A percentile compares a stretch with the other conserved stretches of the same genome.
Conservation (phyloP, 2,329 filamentous ascomycete species). For the Curvularia sp. region DNA sequence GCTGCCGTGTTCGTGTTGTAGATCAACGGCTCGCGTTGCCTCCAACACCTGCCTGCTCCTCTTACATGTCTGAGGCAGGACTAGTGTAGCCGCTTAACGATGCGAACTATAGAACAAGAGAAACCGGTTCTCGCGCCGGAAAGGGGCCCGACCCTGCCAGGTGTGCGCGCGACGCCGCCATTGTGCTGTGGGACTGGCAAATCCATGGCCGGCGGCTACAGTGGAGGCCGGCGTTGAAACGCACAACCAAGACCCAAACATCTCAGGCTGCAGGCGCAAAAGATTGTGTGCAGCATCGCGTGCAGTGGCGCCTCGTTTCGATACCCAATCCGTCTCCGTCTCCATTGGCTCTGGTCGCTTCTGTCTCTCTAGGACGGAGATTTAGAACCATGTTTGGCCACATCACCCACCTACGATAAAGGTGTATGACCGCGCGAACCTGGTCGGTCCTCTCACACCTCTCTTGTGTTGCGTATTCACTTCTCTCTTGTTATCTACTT, state of each 20-base stretch:
- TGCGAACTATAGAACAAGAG: slow-evolving; percentile 18
- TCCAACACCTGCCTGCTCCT: slow-evolving; percentile 27
- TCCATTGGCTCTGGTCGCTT: slow-evolving; percentile 47
- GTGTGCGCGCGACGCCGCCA: slow-evolving; percentile 37
- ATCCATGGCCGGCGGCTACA: slow-evolving; percentile 46
- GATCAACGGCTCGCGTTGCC: slow-evolving; percentile 31
- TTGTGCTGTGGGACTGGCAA: slow-evolving; percentile 33
- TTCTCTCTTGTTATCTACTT: slow-evolving; percentile 21
- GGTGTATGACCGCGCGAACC: slow-evolving; percentile 31
- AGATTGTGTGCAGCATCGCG: slow-evolving; percentile 43
- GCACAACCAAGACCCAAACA: slow-evolving; percentile 41
- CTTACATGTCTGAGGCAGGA: slow-evolving; percentile 22
- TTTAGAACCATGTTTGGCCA: slow-evolving; percentile 26
- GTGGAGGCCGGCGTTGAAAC: slow-evolving; percentile 47
- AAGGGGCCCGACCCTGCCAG: slow-evolving; percentile 28
- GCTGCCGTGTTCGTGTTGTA: slow-evolving; percentile 34
- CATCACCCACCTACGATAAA: slow-evolving; percentile 45
- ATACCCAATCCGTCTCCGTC: slow-evolving; percentile 27
- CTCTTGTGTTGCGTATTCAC: slow-evolving; percentile 23
- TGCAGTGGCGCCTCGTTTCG: slow-evolving; percentile 49
- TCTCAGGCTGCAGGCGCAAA: slow-evolving; percentile 44
- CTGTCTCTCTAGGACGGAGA: slow-evolving; percentile 33
- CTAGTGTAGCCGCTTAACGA: slow-evolving; percentile 24
- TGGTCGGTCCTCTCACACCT: slow-evolving; percentile 24
- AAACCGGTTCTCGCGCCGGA: slow-evolving; percentile 19